Conservation (phyloP, 306 rosid genomes). For the Gleditsia sinensis region DNA sequence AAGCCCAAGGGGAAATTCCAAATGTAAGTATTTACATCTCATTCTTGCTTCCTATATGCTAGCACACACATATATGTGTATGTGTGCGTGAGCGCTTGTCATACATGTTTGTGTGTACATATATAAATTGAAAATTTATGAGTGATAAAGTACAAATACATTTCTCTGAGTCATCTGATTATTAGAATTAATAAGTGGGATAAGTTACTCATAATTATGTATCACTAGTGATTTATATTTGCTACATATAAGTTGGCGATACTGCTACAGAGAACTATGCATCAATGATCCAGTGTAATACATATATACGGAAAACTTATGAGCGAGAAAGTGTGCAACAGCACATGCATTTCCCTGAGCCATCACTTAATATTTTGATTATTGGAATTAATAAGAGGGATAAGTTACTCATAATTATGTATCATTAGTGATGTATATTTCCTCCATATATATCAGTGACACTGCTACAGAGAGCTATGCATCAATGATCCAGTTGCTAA, state of each 20-base stretch:
- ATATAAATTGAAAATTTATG: too few species aligned
- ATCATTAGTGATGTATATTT: conserved; percentile 11
- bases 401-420: conserved; percentile 7
- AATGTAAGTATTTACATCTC: conserved; percentile 17
- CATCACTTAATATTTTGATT: conserved; percentile 8
- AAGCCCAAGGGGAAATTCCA: conserved; percentile 17
- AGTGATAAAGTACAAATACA: not conserved
- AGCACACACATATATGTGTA: too few species aligned
- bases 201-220: conserved; percentile 7
- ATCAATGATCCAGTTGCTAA: conserved; percentile 18
- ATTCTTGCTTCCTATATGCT: conserved; percentile 2
- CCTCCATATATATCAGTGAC: not conserved
- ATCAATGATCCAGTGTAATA: conserved; percentile 19
- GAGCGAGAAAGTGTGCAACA: not conserved
- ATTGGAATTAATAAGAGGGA: conserved; percentile 1
- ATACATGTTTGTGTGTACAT: too few species aligned
- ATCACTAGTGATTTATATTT: conserved; percentile 10
- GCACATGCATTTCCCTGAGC: not conserved
- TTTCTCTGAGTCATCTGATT: not conserved
- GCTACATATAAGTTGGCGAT: not conserved
- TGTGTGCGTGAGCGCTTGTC: too few species aligned
- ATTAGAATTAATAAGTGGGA: conserved; percentile 1
- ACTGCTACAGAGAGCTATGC: conserved; percentile 8
- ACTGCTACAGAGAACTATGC: conserved; percentile 8
- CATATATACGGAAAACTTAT: too few species aligned